Evolutionary conservation across 495 filamentous ascomycete species (phyloP).

Genomic region (Darksidea phi): DNA sequence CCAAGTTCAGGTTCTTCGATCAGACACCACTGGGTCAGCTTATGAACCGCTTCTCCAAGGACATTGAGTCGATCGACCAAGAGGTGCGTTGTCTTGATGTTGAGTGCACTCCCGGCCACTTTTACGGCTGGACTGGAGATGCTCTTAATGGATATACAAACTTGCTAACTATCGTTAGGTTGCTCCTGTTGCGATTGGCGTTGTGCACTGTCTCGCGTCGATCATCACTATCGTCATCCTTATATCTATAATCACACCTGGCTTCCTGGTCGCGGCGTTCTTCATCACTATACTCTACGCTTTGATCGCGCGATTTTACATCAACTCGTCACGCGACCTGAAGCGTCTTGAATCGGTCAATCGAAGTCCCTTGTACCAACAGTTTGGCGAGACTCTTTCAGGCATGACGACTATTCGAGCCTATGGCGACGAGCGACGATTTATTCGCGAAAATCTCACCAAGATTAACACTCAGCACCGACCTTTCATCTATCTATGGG

Average conservation of each 20-base stretch:
- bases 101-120: too few species aligned
- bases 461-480: constrained; percentile 88
- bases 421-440: constrained; percentile 90
- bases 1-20: constrained; percentile 97
- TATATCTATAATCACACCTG: constrained; percentile 90
- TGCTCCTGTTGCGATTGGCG: constrained; percentile 80
- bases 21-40: constrained; percentile 93
- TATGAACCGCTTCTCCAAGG: constrained; percentile 98
- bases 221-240: constrained; percentile 86
- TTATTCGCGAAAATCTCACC: constrained; percentile 86
- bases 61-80: constrained; percentile 92
- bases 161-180: too few species aligned
- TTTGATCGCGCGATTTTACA: constrained; percentile 80
- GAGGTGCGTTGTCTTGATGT: too few species aligned
- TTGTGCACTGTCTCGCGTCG: constrained; percentile 66
- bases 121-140: too few species aligned
- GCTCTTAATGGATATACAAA: too few species aligned
- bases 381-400: constrained; percentile 93
- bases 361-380: constrained; percentile 92
- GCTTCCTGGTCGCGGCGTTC: constrained; percentile 81
- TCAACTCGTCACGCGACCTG: constrained; percentile 86
- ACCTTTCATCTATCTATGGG: constrained; percentile 96
- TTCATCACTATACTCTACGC: constrained; percentile 84
- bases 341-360: constrained; percentile 95
- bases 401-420: constrained; percentile 98